Conservation (phyloP, 306 rosid species). For the Cucurbita maxima region DNA sequence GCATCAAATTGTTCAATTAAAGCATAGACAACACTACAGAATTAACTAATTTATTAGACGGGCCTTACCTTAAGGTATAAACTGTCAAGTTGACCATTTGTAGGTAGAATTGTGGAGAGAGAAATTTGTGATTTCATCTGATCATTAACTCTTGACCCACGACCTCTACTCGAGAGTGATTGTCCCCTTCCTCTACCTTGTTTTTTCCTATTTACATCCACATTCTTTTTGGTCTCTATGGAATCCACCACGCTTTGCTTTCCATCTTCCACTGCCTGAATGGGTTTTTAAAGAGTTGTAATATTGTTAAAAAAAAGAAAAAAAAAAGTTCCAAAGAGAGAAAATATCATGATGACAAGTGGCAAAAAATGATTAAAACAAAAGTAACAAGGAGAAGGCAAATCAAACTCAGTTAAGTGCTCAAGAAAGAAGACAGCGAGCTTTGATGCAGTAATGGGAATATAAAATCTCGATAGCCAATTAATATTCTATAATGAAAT, state of each 20-base stretch:
- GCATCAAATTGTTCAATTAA: neutral
- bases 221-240: conserved; percentile 33
- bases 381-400: neutral
- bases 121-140: conserved; percentile 38
- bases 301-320: neutral
- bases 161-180: conserved; percentile 67
- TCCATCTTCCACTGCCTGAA: conserved; percentile 58
- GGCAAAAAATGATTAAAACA: neutral
- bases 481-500: neutral
- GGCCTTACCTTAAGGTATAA: conserved; percentile 30
- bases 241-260: conserved; percentile 42
- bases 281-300: neutral
- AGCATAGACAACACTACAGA: neutral
- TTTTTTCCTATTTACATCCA: conserved; percentile 59
- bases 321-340: neutral
- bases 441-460: neutral
- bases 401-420: neutral
- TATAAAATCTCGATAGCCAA: neutral
- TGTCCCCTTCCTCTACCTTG: conserved; percentile 80
- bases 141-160: conserved; percentile 65
- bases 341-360: neutral
- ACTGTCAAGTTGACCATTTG: conserved; percentile 67
- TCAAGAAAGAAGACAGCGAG: neutral
- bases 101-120: conserved; percentile 31
- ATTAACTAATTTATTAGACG: neutral